Evolutionary conservation across 257 asterid species (phyloP).

Genomic region (Capsicum baccatum): DNA sequence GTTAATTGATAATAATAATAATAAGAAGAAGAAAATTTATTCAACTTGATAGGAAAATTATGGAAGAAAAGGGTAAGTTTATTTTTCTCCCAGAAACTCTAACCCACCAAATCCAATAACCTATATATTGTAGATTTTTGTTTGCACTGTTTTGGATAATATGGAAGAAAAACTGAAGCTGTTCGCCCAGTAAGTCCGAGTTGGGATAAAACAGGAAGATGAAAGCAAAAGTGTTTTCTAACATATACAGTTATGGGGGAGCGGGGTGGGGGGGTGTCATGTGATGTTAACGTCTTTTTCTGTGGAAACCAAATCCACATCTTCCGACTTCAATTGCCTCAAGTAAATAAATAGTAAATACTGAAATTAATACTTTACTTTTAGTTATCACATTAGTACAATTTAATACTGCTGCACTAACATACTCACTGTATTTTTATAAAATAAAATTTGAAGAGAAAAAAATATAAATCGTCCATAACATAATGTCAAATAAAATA

Average conservation of each 20-base stretch:
- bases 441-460: too few species aligned
- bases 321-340: neutral
- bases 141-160: slow-evolving; percentile 19
- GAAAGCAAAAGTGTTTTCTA: neutral
- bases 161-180: neutral
- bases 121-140: slow-evolving; percentile 1
- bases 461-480: too few species aligned
- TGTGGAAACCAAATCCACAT: neutral
- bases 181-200: neutral
- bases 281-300: neutral
- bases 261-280: too few species aligned
- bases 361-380: too few species aligned
- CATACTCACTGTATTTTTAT: too few species aligned
- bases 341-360: neutral
- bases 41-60: neutral
- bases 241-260: neutral
- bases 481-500: too few species aligned
- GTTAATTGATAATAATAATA: neutral
- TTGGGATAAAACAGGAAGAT: neutral
- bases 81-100: neutral
- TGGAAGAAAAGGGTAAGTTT: neutral
- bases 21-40: neutral
- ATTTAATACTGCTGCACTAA: too few species aligned
- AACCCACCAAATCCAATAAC: slow-evolving; percentile 4
- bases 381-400: too few species aligned